phyloP scores from a whole-genome alignment of 2,329 filamentous ascomycete species.

The Botrytis cinerea region DNA sequence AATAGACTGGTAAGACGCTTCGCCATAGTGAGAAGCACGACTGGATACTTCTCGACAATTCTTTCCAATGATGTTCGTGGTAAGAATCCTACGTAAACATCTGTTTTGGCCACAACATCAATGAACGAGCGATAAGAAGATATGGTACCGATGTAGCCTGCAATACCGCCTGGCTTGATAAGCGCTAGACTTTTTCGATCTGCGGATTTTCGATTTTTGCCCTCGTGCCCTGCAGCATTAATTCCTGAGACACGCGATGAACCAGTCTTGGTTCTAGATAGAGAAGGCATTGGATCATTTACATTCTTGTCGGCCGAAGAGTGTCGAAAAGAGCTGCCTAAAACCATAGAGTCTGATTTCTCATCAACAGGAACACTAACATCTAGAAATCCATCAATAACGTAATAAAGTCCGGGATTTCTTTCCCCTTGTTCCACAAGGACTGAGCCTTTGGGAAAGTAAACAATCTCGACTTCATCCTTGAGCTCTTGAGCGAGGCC shows the following conservation, averaged over 20 bases:
- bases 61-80: constrained; percentile 83
- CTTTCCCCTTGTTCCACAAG: constrained; percentile 95
- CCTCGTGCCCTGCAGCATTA: constrained; percentile 34
- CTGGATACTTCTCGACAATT: constrained; percentile 89
- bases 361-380: constrained; percentile 75
- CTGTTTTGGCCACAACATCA: constrained; percentile 94
- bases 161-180: constrained; percentile 91
- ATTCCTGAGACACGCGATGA: constrained; percentile 42
- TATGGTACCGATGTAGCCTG: constrained; percentile 91
- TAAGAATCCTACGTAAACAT: constrained; percentile 95
- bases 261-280: constrained; percentile 48
- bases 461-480: constrained; percentile 94
- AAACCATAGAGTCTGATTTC: constrained; percentile 37
- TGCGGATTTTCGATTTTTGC: constrained; percentile 47
- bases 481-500: constrained; percentile 75
- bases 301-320: constrained; percentile 30
- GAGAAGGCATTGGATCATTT: constrained; percentile 47
- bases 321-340: constrained; percentile 36
- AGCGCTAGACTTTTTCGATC: constrained; percentile 77
- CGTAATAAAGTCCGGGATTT: constrained; percentile 96
- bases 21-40: constrained; percentile 91
- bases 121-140: constrained; percentile 96
- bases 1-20: constrained; percentile 89
- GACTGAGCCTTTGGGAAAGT: constrained; percentile 91
- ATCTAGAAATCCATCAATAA: constrained; percentile 94